Percentiles rank a stretch among this genome's conserved stretches.
Conservation (phyloP, 148 eudicot species). For the Hydrangea macrophylla region DNA sequence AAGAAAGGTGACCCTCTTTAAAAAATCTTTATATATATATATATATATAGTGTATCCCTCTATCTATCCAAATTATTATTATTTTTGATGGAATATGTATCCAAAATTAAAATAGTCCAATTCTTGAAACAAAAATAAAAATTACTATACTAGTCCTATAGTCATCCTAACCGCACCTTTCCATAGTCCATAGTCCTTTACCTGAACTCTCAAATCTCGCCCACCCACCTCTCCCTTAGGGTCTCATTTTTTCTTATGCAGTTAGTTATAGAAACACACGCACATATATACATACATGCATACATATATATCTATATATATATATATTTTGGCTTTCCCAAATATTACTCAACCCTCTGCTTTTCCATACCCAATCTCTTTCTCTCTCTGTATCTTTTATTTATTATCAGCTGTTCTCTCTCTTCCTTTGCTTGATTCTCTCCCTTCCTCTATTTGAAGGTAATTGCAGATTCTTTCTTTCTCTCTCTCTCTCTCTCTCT, state of each 20-base stretch:
- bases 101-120: too few species aligned
- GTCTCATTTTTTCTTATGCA: background rate
- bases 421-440: slow-evolving; percentile 34
- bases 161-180: background rate
- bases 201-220: background rate
- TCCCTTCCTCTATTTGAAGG: slow-evolving; percentile 41
- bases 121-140: too few species aligned
- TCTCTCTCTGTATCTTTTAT: slow-evolving; percentile 16
- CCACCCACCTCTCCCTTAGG: slow-evolving; percentile 3
- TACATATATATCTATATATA: background rate
- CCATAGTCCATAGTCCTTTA: background rate
- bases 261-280: too few species aligned
- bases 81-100: too few species aligned
- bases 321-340: too few species aligned
- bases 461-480: slow-evolving; percentile 34
- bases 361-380: background rate
- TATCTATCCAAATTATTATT: too few species aligned
- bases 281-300: too few species aligned
- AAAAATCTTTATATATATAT: background rate
- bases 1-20: too few species aligned
- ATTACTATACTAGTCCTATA: too few species aligned
- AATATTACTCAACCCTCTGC: slow-evolving; percentile 32
- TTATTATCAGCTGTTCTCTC: background rate
- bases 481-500: slow-evolving; percentile 22
- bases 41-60: background rate